phyloP scores from a whole-genome alignment of 306 rosid species.

The Cucurbita maxima region DNA sequence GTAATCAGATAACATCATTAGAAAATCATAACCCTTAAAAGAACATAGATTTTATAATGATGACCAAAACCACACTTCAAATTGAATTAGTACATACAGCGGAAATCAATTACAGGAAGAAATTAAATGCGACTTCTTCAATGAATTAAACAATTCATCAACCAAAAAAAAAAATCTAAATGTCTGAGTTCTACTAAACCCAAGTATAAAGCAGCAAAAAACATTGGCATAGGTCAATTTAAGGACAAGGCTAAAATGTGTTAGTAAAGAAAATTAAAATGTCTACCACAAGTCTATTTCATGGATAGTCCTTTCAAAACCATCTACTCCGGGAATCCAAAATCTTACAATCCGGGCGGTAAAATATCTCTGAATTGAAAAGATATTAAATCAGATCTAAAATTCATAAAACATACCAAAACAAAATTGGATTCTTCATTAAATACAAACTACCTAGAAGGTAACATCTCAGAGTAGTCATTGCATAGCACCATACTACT shows the following conservation, averaged over 20 bases:
- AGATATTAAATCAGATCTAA: background rate
- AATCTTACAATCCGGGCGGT: background rate
- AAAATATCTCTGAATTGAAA: background rate
- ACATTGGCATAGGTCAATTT: background rate
- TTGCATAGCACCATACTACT: background rate
- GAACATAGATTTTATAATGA: background rate
- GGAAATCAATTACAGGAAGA: background rate
- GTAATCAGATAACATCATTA: constrained; percentile 17
- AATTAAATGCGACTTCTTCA: background rate
- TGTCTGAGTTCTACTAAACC: background rate
- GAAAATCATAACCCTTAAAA: background rate
- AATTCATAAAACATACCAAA: background rate
- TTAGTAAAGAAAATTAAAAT: background rate
- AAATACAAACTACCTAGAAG: background rate
- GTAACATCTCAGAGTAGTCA: background rate
- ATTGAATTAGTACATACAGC: background rate
- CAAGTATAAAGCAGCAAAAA: background rate
- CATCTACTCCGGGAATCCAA: background rate
- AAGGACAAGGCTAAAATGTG: background rate
- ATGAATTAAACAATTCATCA: background rate
- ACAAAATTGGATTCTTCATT: background rate
- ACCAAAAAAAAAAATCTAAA: background rate
- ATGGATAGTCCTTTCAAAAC: background rate
- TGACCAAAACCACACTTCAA: background rate
- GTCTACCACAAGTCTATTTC: background rate